These are phyloP conservation scores for Leishmania guyanensis DNA, from an alignment of 208 protist genomes.

Conservation along the genomic window DNA sequence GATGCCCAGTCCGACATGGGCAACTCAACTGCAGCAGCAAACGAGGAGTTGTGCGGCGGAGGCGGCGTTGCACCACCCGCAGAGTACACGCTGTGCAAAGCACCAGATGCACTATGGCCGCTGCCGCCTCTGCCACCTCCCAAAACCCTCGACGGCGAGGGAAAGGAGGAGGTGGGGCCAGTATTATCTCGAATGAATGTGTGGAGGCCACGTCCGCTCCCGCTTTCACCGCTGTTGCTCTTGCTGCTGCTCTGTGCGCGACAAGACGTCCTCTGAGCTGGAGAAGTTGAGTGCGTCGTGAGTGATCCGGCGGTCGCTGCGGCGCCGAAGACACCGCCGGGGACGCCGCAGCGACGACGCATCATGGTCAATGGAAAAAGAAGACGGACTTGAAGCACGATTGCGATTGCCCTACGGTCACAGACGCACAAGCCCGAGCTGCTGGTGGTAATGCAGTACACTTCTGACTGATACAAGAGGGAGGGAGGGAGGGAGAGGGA, in stretches of 20 bases:
- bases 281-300: neutral
- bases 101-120: neutral
- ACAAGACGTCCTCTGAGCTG: neutral
- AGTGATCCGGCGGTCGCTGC: neutral
- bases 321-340: neutral
- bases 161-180: conserved; percentile 15
- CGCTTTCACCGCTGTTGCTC: conserved; percentile 2
- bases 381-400: neutral
- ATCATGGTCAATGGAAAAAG: conserved; percentile 34
- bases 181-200: conserved; percentile 27
- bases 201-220: conserved; percentile 16
- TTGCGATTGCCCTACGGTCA: neutral
- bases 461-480: neutral
- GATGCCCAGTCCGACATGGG: conserved; percentile 53
- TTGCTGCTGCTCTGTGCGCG: conserved; percentile 26
- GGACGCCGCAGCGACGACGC: conserved; percentile 34
- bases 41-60: neutral
- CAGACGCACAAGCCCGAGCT: neutral
- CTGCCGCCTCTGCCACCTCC: neutral
- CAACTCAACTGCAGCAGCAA: neutral
- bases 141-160: neutral
- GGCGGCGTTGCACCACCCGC: neutral
- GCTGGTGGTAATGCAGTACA: neutral
- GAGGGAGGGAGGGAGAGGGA: neutral
- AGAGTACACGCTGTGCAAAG: neutral